Conservation (phyloP, 2,329 filamentous ascomycete species). For the Exophiala viscosa region DNA sequence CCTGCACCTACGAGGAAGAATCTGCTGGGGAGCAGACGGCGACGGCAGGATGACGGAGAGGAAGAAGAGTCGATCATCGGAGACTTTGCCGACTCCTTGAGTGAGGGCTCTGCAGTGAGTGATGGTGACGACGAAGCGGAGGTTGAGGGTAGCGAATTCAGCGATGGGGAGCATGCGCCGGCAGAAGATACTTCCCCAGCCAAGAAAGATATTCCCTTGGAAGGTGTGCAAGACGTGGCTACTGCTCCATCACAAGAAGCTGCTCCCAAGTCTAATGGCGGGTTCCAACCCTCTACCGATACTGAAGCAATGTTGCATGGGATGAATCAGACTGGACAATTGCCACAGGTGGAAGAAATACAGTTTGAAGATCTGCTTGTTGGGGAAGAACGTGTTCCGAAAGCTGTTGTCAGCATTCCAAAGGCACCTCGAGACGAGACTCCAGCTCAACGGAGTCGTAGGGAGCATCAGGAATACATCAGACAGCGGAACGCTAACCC, state of each 20-base stretch:
- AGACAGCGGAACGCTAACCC: conserved; percentile 85
- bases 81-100: conserved; percentile 58
- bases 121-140: conserved; percentile 58
- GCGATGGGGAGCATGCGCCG: conserved; percentile 46
- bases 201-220: neutral
- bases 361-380: conserved; percentile 48
- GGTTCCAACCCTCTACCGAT: conserved; percentile 39
- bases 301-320: conserved; percentile 62
- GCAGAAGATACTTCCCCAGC: conserved; percentile 18
- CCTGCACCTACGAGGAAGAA: conserved; percentile 41
- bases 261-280: neutral
- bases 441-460: conserved; percentile 66
- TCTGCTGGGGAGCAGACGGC: conserved; percentile 44
- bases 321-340: conserved; percentile 45
- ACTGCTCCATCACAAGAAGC: neutral
- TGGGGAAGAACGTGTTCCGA: neutral
- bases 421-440: conserved; percentile 49
- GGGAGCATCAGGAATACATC: conserved; percentile 87
- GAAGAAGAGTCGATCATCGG: conserved; percentile 49
- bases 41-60: conserved; percentile 48
- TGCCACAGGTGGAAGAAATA: conserved; percentile 42
- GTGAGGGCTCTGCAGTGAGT: conserved; percentile 57
- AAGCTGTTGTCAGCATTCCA: conserved; percentile 26
- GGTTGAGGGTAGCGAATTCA: conserved; percentile 57
- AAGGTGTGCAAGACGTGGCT: neutral